Percentiles rank a stretch among this genome's conserved stretches.
Conservation (phyloP, 2,329 filamentous ascomycete species). For the Paracamarosporium sp. region DNA sequence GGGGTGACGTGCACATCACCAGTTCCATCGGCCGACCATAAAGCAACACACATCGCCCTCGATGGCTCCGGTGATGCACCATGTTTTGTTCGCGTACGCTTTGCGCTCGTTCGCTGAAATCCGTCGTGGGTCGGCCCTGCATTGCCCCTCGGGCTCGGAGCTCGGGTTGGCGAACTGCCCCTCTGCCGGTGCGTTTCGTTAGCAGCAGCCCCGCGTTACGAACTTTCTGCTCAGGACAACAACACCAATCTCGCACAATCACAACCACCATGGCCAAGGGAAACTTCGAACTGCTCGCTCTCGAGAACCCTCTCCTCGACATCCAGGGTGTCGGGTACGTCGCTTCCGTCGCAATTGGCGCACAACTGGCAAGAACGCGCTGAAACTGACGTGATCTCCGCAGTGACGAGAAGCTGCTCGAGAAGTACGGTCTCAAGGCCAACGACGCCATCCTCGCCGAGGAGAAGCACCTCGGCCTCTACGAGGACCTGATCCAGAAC, state of each 20-base stretch:
- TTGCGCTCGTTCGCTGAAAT: not conserved
- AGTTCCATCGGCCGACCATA: too few relatives aligned
- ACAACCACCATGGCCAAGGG: slow-evolving; percentile 70
- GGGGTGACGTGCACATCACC: too few relatives aligned
- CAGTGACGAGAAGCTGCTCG: slow-evolving; percentile 82
- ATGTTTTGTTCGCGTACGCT: not conserved
- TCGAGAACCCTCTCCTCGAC: slow-evolving; percentile 98
- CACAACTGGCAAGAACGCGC: slow-evolving; percentile 1
- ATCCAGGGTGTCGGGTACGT: slow-evolving; percentile 81
- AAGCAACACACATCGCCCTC: not conserved
- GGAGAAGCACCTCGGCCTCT: slow-evolving; percentile 86
- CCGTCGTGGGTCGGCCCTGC: not conserved
- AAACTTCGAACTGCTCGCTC: slow-evolving; percentile 86
- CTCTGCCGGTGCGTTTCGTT: slow-evolving; percentile 3
- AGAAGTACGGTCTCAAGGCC: slow-evolving; percentile 92
- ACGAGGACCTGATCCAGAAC: slow-evolving; percentile 92
- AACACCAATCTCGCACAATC: not conserved
- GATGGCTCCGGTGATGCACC: not conserved
- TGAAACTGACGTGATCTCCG: slow-evolving; percentile 18
- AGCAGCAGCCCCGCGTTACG: slow-evolving; percentile 5
- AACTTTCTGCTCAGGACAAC: slow-evolving; percentile 1
- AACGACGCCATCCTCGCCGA: slow-evolving; percentile 98
- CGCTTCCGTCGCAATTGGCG: not conserved
- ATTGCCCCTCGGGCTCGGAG: not conserved
- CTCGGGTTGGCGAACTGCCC: not conserved